These are phyloP conservation scores for Rhodofomes roseus DNA, from an alignment of 1,284 basidiomycete species.

Conservation along the genomic window DNA sequence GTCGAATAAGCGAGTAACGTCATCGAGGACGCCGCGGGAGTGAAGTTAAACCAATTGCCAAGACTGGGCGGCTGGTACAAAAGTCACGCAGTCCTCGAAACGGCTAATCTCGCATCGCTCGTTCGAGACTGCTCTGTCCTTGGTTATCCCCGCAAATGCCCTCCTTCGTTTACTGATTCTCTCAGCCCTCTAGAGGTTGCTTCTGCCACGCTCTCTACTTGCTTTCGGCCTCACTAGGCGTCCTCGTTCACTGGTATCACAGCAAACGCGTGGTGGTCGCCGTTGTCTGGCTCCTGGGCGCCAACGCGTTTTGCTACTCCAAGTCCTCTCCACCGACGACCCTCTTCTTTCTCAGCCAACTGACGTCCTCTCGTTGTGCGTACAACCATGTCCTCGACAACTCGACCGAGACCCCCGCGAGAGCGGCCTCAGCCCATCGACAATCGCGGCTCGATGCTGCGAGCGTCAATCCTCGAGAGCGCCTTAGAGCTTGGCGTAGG, in stretches of 20 bases:
- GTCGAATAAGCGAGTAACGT: neutral
- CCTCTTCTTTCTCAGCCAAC: neutral
- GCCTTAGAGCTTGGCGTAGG: slow-evolving; percentile 63
- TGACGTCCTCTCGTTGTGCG: neutral
- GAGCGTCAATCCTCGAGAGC: slow-evolving; percentile 68
- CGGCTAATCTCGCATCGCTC: neutral
- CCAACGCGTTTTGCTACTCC: neutral
- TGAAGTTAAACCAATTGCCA: neutral
- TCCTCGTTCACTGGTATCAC: neutral
- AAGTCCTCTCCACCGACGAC: neutral
- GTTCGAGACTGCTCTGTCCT: neutral
- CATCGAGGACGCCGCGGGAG: neutral
- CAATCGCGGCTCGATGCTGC: slow-evolving; percentile 51
- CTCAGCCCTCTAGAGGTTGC: neutral
- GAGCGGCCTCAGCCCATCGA: slow-evolving; percentile 8
- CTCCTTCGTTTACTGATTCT: neutral
- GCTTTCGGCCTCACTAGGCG: neutral
- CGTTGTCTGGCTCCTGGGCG: neutral
- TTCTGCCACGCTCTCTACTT: neutral
- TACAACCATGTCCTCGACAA: neutral
- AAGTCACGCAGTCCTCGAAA: neutral
- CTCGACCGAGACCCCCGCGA: slow-evolving; percentile 1
- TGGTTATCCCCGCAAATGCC: neutral
- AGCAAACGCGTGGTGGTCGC: neutral
- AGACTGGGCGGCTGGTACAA: neutral